Percentiles rank a stretch among this genome's conserved stretches.
Evolutionary conservation across 306 rosid species (phyloP).

Genomic region (Vicia sativa): DNA sequence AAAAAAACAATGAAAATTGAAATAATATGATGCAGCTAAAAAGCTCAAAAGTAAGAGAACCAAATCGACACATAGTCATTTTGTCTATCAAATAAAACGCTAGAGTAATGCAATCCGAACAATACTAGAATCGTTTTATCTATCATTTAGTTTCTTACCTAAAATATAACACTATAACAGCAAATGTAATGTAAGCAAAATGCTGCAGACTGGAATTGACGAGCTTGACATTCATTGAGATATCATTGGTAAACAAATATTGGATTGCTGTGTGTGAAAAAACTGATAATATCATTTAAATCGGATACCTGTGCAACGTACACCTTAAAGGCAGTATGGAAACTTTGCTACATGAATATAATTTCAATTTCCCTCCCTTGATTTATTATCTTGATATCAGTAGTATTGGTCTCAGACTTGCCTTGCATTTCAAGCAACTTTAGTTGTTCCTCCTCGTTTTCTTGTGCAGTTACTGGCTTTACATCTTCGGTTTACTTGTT

Average conservation of each 20-base stretch:
- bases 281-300: conserved; percentile 25
- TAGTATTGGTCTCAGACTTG: conserved; percentile 37
- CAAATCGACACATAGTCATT: conserved; percentile 12
- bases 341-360: conserved; percentile 12
- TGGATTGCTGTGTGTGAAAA: conserved; percentile 22
- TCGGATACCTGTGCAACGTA: conserved; percentile 35
- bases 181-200: conserved; percentile 6
- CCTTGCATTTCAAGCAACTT: conserved; percentile 64
- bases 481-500: conserved; percentile 60
- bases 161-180: background rate
- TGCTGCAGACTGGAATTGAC: conserved; percentile 12
- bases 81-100: conserved; percentile 12
- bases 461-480: conserved; percentile 44
- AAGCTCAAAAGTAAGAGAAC: conserved; percentile 15
- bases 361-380: conserved; percentile 45
- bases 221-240: conserved; percentile 25
- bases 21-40: background rate
- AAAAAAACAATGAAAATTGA: conserved; percentile 8
- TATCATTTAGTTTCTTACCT: conserved; percentile 1
- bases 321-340: conserved; percentile 31
- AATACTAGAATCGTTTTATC: conserved; percentile 8
- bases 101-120: background rate
- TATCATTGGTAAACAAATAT: conserved; percentile 23
- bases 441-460: conserved; percentile 58
- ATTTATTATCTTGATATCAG: conserved; percentile 40